phyloP scores from a whole-genome alignment of 2,329 filamentous ascomycete genomes.

The Albophoma yamanashiensis region DNA sequence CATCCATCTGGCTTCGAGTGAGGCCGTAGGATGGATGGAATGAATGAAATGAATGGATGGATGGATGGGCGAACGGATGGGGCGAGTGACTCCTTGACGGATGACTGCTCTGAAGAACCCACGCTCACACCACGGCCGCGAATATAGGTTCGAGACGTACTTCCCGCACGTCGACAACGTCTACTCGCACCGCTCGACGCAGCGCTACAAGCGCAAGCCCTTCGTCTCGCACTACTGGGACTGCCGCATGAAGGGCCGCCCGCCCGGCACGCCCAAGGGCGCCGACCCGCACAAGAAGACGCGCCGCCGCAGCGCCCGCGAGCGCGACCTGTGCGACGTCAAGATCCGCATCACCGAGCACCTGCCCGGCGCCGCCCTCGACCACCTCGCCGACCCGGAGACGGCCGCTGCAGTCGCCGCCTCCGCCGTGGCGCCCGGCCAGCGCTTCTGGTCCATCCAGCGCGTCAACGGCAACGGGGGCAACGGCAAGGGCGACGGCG shows the following conservation, averaged over 20 bases:
- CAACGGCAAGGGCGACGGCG: constrained; percentile 60
- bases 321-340: constrained; percentile 72
- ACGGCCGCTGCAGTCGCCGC: constrained; percentile 8
- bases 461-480: constrained; percentile 67
- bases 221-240: constrained; percentile 81
- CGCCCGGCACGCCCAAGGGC: constrained; percentile 68
- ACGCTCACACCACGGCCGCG: neutral
- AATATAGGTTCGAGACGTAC: constrained; percentile 64
- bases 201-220: constrained; percentile 71
- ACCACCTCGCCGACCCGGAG: constrained; percentile 24
- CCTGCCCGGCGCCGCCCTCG: constrained; percentile 38
- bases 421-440: constrained; percentile 24
- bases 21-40: neutral
- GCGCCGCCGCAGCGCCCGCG: constrained; percentile 62
- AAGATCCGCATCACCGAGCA: constrained; percentile 83
- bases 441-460: constrained; percentile 63
- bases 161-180: constrained; percentile 79
- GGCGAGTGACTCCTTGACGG: too few species aligned
- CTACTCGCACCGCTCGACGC: constrained; percentile 74
- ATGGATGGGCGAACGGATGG: too few species aligned
- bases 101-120: too few species aligned
- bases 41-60: neutral
- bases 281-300: constrained; percentile 76
- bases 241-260: constrained; percentile 69
- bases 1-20: neutral